A percentile compares a stretch with the other conserved stretches of the same genome.
Evolutionary conservation across 2,329 filamentous ascomycete species (phyloP).

Genomic region (Penicillium sp.): DNA sequence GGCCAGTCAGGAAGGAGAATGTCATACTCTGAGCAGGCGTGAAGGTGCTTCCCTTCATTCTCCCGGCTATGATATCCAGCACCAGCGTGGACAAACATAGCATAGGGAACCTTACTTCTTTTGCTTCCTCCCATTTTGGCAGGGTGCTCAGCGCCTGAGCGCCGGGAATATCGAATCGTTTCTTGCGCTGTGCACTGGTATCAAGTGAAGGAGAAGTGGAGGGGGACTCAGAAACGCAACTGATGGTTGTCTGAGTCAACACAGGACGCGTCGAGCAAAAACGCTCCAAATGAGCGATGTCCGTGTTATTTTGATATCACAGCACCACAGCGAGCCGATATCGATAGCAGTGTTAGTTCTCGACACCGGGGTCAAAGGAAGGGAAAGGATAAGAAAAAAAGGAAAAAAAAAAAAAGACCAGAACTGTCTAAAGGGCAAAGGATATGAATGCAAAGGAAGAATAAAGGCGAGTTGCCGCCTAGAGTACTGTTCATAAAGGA

Average conservation of each 20-base stretch:
- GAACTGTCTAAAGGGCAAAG: not conserved
- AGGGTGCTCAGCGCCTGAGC: not conserved
- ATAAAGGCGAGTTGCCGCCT: not conserved
- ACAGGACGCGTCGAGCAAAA: not conserved
- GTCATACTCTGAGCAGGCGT: constrained; percentile 81
- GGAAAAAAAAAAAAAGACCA: not conserved
- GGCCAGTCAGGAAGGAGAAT: not conserved
- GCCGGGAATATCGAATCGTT: not conserved
- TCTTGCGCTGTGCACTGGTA: not conserved
- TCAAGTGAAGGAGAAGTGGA: not conserved
- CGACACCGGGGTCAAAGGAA: constrained; percentile 3
- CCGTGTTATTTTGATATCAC: not conserved
- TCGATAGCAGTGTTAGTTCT: not conserved
- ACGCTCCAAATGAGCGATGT: not conserved
- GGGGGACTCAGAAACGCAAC: too few species aligned
- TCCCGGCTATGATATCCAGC: constrained; percentile 86
- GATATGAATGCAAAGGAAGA: not conserved
- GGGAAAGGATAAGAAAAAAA: not conserved
- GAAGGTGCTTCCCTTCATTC: constrained; percentile 79
- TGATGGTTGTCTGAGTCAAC: too few species aligned
- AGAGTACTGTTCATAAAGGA: not conserved
- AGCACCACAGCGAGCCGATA: constrained; percentile 1
- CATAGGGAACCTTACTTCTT: constrained; percentile 53
- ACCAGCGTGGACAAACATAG: constrained; percentile 92
- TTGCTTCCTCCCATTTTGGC: constrained; percentile 30